A percentile compares a stretch with the other conserved stretches of the same genome.
These are phyloP conservation scores for Cucumis melo DNA, from an alignment of 306 rosid species.

Conservation along the genomic window DNA sequence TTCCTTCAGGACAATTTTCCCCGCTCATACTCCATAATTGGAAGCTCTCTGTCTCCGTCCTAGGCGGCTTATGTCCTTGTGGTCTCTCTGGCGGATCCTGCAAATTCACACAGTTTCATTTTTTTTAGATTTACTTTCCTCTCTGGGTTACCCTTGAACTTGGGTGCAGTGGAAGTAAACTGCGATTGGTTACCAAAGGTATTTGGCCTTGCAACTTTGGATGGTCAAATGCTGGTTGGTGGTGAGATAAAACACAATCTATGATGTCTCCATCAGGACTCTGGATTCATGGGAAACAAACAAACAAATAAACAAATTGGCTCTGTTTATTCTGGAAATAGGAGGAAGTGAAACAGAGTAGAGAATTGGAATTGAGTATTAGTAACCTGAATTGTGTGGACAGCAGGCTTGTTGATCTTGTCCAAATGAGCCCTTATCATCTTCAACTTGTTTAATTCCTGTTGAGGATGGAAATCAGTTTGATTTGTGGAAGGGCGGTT, in stretches of 20 bases:
- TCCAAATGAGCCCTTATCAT: conserved; percentile 2
- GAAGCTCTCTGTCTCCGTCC: neutral
- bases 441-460: conserved; percentile 6
- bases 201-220: conserved; percentile 47
- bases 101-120: neutral
- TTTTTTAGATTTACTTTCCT: neutral
- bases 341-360: too few species aligned
- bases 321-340: neutral
- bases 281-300: neutral
- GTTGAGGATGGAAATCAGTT: conserved; percentile 3
- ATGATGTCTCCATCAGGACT: conserved; percentile 60
- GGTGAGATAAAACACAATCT: conserved; percentile 69
- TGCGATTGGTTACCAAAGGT: conserved; percentile 4
- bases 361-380: neutral
- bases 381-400: conserved; percentile 11
- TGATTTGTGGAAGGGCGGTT: neutral
- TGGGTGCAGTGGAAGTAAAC: neutral
- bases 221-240: conserved; percentile 95
- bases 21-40: conserved; percentile 10
- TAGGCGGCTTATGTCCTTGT: neutral
- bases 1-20: conserved; percentile 16
- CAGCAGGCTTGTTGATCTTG: conserved; percentile 9
- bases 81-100: conserved; percentile 16
- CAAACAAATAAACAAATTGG: neutral
- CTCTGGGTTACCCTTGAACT: neutral